Evolutionary conservation across 106 monocot genomes (phyloP).

Genomic region (Dioscorea alata): DNA sequence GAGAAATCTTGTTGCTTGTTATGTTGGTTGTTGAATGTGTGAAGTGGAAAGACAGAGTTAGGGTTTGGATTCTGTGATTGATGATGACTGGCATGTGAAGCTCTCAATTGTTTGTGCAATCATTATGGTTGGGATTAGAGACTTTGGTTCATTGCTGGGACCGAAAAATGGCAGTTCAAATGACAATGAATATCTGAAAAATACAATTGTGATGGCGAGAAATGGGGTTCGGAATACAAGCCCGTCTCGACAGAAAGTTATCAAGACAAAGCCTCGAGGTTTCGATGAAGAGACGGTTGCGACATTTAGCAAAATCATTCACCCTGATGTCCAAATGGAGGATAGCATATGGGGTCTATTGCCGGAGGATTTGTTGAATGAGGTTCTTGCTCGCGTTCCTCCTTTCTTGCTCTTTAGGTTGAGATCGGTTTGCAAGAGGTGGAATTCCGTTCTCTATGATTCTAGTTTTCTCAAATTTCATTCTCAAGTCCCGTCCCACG

Average conservation of each 20-base stretch:
- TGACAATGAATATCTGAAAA: conserved; percentile 9
- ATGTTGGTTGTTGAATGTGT: too few species aligned
- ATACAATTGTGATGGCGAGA: conserved; percentile 4
- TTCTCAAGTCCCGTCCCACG: conserved; percentile 55
- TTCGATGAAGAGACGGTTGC: conserved; percentile 70
- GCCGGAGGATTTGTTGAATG: conserved; percentile 63
- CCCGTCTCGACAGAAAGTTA: conserved; percentile 58
- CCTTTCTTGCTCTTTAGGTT: conserved; percentile 68
- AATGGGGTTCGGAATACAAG: conserved; percentile 36
- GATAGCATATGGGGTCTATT: conserved; percentile 49
- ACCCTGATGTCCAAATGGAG: conserved; percentile 62
- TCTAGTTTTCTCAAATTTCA: conserved; percentile 55
- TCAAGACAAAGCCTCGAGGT: conserved; percentile 70
- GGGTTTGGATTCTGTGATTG: too few species aligned
- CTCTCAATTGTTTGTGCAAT: too few species aligned
- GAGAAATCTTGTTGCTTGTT: too few species aligned
- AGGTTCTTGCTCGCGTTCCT: conserved; percentile 67
- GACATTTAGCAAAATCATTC: conserved; percentile 43
- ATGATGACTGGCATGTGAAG: too few species aligned
- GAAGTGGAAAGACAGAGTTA: too few species aligned
- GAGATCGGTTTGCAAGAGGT: conserved; percentile 54
- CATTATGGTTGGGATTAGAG: too few species aligned
- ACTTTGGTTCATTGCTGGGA: too few species aligned
- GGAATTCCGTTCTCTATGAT: conserved; percentile 69
- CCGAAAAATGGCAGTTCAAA: too few species aligned